Evolutionary conservation across 257 asterid species (phyloP).

Genomic region (Solanum chiquidenum): DNA sequence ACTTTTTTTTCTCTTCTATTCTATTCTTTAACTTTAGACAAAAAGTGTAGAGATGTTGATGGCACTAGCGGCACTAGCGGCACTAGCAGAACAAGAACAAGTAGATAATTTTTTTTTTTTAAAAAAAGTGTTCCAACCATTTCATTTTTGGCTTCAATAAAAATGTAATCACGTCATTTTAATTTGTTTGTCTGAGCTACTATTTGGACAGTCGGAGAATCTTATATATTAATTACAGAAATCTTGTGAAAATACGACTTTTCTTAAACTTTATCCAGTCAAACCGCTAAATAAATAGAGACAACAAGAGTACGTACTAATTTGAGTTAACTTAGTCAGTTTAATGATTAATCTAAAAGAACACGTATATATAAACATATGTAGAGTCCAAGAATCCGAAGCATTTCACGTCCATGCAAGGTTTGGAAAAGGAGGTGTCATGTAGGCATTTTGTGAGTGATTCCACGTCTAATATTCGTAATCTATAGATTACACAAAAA

Average conservation of each 20-base stretch:
- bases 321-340: not conserved
- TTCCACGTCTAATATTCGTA: not conserved
- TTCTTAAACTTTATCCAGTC: not conserved
- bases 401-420: not conserved
- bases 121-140: not conserved
- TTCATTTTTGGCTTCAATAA: not conserved
- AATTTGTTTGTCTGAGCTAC: not conserved
- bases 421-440: not conserved
- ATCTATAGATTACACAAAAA: not conserved
- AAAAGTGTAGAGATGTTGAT: conserved; percentile 19
- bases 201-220: not conserved
- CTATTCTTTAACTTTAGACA: conserved; percentile 5
- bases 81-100: not conserved
- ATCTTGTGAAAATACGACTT: too few relatives aligned
- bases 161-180: not conserved
- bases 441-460: not conserved
- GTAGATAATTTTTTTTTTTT: not conserved
- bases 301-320: not conserved
- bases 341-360: not conserved
- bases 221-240: too few relatives aligned
- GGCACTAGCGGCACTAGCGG: not conserved
- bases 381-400: not conserved
- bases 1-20: not conserved
- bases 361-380: not conserved
- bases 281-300: not conserved